Evolutionary conservation across 2,329 filamentous ascomycete species (phyloP).

Genomic region (Trematosphaeria pertusa): DNA sequence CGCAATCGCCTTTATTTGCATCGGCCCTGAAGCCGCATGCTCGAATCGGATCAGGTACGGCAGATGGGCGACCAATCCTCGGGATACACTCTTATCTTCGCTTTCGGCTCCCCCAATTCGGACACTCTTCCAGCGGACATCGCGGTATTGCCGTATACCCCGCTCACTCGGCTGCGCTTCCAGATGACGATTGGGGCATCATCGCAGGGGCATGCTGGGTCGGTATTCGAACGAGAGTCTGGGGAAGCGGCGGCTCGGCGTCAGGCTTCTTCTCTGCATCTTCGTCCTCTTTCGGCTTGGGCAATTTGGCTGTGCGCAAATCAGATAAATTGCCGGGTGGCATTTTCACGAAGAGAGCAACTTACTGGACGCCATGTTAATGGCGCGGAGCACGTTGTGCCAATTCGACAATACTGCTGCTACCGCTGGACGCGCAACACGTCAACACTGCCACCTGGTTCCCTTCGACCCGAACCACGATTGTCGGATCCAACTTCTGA

Average conservation of each 20-base stretch:
- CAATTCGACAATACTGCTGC: slow-evolving; percentile 86
- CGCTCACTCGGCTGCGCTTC: slow-evolving; percentile 39
- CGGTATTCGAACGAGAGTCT: slow-evolving; percentile 84
- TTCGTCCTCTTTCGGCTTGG: slow-evolving; percentile 62
- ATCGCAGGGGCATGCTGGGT: slow-evolving; percentile 68
- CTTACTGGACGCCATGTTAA: slow-evolving; percentile 85
- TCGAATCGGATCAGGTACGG: not conserved
- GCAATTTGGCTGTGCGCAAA: slow-evolving; percentile 67
- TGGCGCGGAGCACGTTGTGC: slow-evolving; percentile 84
- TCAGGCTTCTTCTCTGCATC: slow-evolving; percentile 50
- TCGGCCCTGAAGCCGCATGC: not conserved
- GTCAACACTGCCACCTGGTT: slow-evolving; percentile 24
- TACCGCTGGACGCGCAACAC: slow-evolving; percentile 64
- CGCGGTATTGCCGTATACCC: too few relatives aligned
- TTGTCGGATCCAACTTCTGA: too few relatives aligned
- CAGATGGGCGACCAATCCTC: not conserved
- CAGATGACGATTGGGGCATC: slow-evolving; percentile 41
- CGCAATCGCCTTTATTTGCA: not conserved
- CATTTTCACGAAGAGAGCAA: slow-evolving; percentile 20
- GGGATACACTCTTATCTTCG: not conserved
- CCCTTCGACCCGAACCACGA: too few relatives aligned
- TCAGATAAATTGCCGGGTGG: slow-evolving; percentile 16
- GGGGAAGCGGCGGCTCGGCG: slow-evolving; percentile 67
- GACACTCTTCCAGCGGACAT: too few relatives aligned
- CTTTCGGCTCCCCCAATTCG: not conserved